Base-by-base conservation (phyloP, 2,329 filamentous ascomycete species). In the Diaporthe humulicola region DNA sequence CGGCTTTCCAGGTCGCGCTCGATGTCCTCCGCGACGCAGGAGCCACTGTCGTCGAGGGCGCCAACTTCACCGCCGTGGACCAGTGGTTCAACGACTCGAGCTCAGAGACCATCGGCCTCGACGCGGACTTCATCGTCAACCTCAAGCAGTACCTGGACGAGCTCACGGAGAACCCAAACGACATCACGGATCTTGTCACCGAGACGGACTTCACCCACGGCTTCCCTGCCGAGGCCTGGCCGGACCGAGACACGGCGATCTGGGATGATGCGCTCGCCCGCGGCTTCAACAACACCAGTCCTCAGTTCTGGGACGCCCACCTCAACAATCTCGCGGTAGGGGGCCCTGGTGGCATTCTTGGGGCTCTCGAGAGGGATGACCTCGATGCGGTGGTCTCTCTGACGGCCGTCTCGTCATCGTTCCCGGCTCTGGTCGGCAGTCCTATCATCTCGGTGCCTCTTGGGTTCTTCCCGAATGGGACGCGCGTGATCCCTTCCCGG, bases 51-150 rank as follows among this genome's bases (percentile, higher is more conserved):
- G 84, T 93, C 28, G 89, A 91, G 33, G 80, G 79, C 42, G 76
- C 67, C 45, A 74, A 60, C 81, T 91, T 89, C 89, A 78, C 84
- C 0, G 83, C 91, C 78, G 87, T 90, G 28, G 28, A 38, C 5
- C 52, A 58, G 30, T 48, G 54, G 52, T 58, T 48, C 54, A 58
- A 87, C 61, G 82, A 88, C 10, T 88, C 76, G 30, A 54, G 57
- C 61, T 30, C 25, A 14, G 64, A 69, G 64, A 69, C 64, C n/a
- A 36, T 69, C 60, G 70, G 72, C n/a, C 83, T 93, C 2, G 83
- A 87, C 19, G 88, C 88, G 4, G 92, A 94, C 78, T 93, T 94
- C 79, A 79, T 90, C 71, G 77, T 85, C 50, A 87, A 91, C 75
- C 83, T 94, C 3, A 83, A 85, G 9, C 82, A 83, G 0, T 94